phyloP scores from a whole-genome alignment of 768 basidiomycete genomes.

The Suillus sp. region DNA sequence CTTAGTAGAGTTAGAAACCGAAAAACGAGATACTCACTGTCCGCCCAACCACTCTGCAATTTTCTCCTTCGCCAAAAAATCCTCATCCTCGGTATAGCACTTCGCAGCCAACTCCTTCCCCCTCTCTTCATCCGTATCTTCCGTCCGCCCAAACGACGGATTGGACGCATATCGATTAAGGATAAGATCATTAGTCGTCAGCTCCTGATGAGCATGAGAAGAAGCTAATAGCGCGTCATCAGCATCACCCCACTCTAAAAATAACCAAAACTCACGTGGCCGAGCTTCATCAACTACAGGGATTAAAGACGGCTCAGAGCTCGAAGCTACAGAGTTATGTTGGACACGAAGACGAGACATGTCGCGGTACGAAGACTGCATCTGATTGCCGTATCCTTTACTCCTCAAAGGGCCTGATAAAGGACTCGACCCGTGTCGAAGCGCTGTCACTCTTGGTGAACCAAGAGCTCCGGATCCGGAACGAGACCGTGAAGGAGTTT shows the following conservation, averaged over 20 bases:
- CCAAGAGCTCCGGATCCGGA: slow-evolving; percentile 32
- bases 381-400: slow-evolving; percentile 38
- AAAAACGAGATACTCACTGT: slow-evolving; percentile 59
- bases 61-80: slow-evolving; percentile 83
- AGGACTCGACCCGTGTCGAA: slow-evolving; percentile 45
- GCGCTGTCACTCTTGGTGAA: slow-evolving; percentile 36
- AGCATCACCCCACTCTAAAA: slow-evolving; percentile 22
- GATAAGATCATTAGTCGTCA: slow-evolving; percentile 52
- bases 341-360: slow-evolving; percentile 56
- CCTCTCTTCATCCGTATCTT: slow-evolving; percentile 61
- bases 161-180: slow-evolving; percentile 47
- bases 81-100: slow-evolving; percentile 87
- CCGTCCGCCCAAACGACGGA: slow-evolving; percentile 40
- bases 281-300: slow-evolving; percentile 51
- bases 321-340: slow-evolving; percentile 73
- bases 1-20: slow-evolving; percentile 8
- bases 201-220: slow-evolving; percentile 53
- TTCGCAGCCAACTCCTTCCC: slow-evolving; percentile 74
- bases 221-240: slow-evolving; percentile 12
- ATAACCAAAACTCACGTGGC: slow-evolving; percentile 42
- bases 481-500: slow-evolving; percentile 33
- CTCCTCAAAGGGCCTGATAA: slow-evolving; percentile 48
- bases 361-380: slow-evolving; percentile 43
- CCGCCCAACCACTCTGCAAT: slow-evolving; percentile 97
- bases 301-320: slow-evolving; percentile 81